phyloP scores from a whole-genome alignment of 2,329 filamentous ascomycete species.

The Colletotrichum sp. region DNA sequence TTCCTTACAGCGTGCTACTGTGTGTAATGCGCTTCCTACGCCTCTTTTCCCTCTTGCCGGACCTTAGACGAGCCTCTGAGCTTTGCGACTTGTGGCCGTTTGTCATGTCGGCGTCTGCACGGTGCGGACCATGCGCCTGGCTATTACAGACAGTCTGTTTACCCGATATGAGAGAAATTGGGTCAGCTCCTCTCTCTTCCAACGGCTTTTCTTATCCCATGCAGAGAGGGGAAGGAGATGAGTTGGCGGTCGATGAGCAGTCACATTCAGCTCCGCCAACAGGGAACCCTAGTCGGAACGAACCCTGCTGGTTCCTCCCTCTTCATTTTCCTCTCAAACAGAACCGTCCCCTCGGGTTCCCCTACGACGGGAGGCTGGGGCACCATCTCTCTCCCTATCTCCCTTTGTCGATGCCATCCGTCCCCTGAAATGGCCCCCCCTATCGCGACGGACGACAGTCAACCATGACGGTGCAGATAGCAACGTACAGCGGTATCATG shows the following conservation, averaged over 20 bases:
- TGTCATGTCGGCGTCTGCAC: not conserved
- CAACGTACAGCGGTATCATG: not conserved
- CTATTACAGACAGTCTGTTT: not conserved
- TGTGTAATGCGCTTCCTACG: not conserved
- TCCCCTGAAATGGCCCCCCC: not conserved
- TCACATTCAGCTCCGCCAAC: conserved; percentile 8
- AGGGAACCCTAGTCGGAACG: conserved; percentile 4
- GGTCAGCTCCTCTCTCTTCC: not conserved
- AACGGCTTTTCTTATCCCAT: not conserved
- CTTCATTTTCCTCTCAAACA: conserved; percentile 12
- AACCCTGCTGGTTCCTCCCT: conserved; percentile 17
- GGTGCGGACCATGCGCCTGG: not conserved
- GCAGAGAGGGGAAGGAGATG: conserved; percentile 14
- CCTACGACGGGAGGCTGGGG: conserved; percentile 13
- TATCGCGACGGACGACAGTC: not conserved
- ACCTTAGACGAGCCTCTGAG: not conserved
- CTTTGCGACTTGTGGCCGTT: not conserved
- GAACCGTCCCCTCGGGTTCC: conserved; percentile 18
- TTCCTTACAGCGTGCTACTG: not conserved
- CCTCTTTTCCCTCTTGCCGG: not conserved
- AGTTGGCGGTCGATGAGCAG: conserved; percentile 21
- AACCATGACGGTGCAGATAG: not conserved
- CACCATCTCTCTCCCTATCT: not conserved
- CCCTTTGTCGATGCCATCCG: not conserved
- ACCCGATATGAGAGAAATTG: conserved; percentile 12